These are phyloP conservation scores for Aspergillus sp. DNA, from an alignment of 2,329 filamentous ascomycete species.

Conservation along the genomic window DNA sequence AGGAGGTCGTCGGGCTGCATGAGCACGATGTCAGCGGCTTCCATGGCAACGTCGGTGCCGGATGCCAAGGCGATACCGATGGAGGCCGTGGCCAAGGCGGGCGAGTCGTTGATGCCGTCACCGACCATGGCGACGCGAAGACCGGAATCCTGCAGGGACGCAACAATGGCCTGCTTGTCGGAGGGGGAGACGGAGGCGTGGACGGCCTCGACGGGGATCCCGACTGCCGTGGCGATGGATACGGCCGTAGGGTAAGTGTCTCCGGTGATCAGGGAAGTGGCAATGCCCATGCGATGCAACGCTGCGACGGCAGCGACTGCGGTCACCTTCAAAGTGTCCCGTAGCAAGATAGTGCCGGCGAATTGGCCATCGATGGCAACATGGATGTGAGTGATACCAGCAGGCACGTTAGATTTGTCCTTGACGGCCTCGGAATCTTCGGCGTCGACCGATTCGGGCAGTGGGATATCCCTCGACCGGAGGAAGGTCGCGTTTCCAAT, in stretches of 20 bases:
- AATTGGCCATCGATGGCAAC: constrained; percentile 82
- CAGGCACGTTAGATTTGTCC: constrained; percentile 38
- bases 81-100: constrained; percentile 86
- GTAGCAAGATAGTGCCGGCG: constrained; percentile 77
- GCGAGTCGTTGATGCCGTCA: constrained; percentile 97
- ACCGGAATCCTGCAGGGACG: constrained; percentile 70
- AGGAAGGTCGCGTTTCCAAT: constrained; percentile 82
- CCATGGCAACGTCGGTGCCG: constrained; percentile 96
- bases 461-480: constrained; percentile 62
- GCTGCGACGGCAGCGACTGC: constrained; percentile 78
- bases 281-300: constrained; percentile 79
- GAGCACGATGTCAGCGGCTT: constrained; percentile 91
- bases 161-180: constrained; percentile 85
- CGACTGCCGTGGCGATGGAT: constrained; percentile 78
- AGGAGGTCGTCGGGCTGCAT: constrained; percentile 92
- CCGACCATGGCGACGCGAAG: constrained; percentile 93
- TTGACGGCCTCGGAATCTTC: constrained; percentile 28
- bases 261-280: constrained; percentile 88
- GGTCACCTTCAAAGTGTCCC: constrained; percentile 87
- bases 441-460: constrained; percentile 43
- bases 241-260: constrained; percentile 83
- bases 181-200: constrained; percentile 85
- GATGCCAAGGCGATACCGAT: constrained; percentile 90
- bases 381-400: constrained; percentile 87
- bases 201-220: constrained; percentile 73